Evolutionary conservation across 768 basidiomycete genomes (phyloP).

Genomic region (Trametes villosa): DNA sequence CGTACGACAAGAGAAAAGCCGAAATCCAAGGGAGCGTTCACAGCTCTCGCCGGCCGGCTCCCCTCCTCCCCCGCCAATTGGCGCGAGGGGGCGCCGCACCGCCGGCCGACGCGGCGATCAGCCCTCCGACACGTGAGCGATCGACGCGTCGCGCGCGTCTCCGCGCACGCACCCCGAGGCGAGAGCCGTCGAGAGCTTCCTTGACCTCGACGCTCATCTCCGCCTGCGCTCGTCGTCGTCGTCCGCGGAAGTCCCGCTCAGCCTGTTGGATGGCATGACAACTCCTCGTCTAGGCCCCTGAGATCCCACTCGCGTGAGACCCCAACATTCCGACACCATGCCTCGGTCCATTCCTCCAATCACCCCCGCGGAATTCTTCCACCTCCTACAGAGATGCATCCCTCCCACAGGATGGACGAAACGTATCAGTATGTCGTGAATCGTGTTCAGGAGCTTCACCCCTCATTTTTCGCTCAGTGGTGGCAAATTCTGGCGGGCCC

Average conservation of each 20-base stretch:
- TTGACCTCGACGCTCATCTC: background rate
- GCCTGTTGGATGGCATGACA: background rate
- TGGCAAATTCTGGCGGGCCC: conserved; percentile 82
- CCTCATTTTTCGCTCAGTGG: background rate
- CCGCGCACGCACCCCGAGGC: conserved; percentile 2
- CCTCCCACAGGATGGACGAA: conserved; percentile 56
- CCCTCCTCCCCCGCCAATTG: background rate
- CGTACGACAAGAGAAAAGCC: conserved; percentile 13
- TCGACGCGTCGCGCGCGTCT: background rate
- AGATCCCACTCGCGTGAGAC: background rate
- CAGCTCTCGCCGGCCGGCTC: conserved; percentile 3
- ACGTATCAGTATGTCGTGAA: conserved; percentile 45
- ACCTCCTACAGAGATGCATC: conserved; percentile 47
- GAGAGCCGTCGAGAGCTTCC: conserved; percentile 15
- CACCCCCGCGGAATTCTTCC: conserved; percentile 51
- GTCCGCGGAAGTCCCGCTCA: background rate
- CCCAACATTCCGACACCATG: conserved; percentile 5
- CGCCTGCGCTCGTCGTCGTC: background rate
- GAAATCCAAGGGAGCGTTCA: background rate
- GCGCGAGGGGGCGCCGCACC: conserved; percentile 5
- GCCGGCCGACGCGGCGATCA: conserved; percentile 10
- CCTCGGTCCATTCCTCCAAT: conserved; percentile 39
- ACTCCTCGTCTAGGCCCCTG: background rate
- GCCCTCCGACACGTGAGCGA: background rate
- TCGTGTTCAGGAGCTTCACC: background rate